Evolutionary conservation across 495 filamentous ascomycete species (phyloP), one percentile per base, ranked within the genome.

Genomic region (Aspergillus campestris): DNA sequence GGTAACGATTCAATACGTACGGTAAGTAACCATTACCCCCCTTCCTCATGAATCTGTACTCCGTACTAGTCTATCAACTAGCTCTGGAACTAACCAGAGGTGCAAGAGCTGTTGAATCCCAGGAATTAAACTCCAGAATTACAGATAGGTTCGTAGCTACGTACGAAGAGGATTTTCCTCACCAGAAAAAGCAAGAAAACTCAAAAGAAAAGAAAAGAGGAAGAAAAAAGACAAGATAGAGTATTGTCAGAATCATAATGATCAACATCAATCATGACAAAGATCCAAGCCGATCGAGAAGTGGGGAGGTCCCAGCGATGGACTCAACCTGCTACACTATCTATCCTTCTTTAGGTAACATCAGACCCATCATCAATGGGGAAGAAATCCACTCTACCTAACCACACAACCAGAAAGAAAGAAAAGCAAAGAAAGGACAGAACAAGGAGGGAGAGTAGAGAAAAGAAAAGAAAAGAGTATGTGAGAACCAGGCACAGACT

Each of bases 351-450:
- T 56, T 52, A 12, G 49, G 49, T 44, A 49, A 34, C 45, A 38
- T 45, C 38, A 32, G 50, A 52, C 45, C 44, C 48, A 49, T 51
- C 39, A 44, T 39, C 40, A 44, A 47, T 40, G 50, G 40, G 34
- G 41, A 36, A 47, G 30, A 34, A 42, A 43, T 41, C 8, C 40
- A 45, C 41, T 34, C 31, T 24, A 18, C 44, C 28, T 42, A 48
- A 38, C 31, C 39, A 35, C 12, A 30, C 38, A 31, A 41, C 15
- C 44, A 30, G 14, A 14, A 24, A 18, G 24, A n/a, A 15, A 40
- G n/a, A 24, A 24, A 29, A 40, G 38, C 7, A n/a, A 12, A 31
- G 24, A 31, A 30, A 18, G 30, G 40, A 48, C 47, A 50, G 49
- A 43, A 38, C 12, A 35, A 50, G 42, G 15, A 41, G 32, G 37